Evolutionary conservation across 768 basidiomycete species (phyloP).

Genomic region (Boletales sp.): DNA sequence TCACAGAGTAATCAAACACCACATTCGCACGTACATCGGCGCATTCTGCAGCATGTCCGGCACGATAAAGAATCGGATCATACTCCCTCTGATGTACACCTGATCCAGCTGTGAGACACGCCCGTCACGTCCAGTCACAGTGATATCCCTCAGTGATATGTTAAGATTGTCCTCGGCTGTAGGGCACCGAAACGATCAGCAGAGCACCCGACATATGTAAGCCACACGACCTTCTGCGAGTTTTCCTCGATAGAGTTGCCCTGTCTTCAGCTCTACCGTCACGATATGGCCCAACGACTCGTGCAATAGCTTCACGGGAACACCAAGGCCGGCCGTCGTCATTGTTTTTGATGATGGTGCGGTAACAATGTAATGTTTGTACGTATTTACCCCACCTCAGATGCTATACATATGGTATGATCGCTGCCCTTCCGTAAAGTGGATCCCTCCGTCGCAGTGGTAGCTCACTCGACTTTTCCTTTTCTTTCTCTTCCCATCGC

Average conservation of each 20-base stretch:
- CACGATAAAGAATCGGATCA: constrained; percentile 98
- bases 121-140: constrained; percentile 96
- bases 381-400: constrained; percentile 9
- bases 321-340: constrained; percentile 69
- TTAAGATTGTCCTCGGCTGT: constrained; percentile 98
- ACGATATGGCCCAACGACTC: constrained; percentile 95
- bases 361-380: constrained; percentile 13
- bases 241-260: constrained; percentile 95
- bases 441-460: background rate
- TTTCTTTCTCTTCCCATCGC: too few species aligned
- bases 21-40: constrained; percentile 71
- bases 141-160: constrained; percentile 93
- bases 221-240: constrained; percentile 75
- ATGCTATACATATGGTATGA: too few species aligned
- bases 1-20: constrained; percentile 2
- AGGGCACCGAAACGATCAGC: constrained; percentile 16
- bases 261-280: constrained; percentile 97
- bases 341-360: constrained; percentile 20
- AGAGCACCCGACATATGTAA: constrained; percentile 6
- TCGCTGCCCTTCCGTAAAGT: background rate
- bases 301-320: constrained; percentile 94
- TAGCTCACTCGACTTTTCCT: too few species aligned
- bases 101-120: constrained; percentile 98
- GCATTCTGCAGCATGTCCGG: constrained; percentile 99
- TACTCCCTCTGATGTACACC: constrained; percentile 97